Percentiles rank a stretch among this genome's conserved stretches.
These are phyloP conservation scores for Hippophae gyantsensis DNA, from an alignment of 306 rosid genomes.

Conservation along the genomic window DNA sequence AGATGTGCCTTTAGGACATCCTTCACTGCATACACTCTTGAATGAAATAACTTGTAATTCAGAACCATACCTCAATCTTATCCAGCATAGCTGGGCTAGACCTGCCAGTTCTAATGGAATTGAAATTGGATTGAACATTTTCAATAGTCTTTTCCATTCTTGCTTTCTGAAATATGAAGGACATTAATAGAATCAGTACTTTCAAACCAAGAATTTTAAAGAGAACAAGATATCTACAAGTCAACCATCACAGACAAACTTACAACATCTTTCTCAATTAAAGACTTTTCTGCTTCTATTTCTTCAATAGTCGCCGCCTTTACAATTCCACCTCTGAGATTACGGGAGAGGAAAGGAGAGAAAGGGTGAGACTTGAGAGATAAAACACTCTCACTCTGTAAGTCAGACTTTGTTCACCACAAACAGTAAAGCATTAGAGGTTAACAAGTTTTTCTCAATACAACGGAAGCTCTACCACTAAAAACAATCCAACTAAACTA, in stretches of 20 bases:
- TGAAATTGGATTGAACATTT: conserved; percentile 59
- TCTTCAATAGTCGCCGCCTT: conserved; percentile 90
- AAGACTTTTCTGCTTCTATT: conserved; percentile 83
- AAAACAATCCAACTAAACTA: no score
- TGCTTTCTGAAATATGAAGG: conserved; percentile 39
- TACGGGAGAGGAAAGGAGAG: conserved; percentile 1
- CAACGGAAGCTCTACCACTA: no score
- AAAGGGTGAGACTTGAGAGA: neutral
- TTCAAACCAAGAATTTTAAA: conserved; percentile 2
- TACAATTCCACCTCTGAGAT: conserved; percentile 37
- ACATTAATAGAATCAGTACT: neutral
- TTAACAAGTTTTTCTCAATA: no score
- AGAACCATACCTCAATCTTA: conserved; percentile 63
- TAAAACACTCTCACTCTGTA: neutral
- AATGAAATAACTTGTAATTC: conserved; percentile 2
- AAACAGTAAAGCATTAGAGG: no score
- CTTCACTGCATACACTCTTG: no score
- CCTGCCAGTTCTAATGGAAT: conserved; percentile 84
- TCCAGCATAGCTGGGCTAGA: conserved; percentile 82
- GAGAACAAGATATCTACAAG: neutral
- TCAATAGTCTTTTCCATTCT: conserved; percentile 89
- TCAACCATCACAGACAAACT: conserved; percentile 15
- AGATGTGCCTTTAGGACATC: no score
- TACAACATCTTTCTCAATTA: conserved; percentile 73
- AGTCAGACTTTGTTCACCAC: no score